These are phyloP conservation scores for Candida oleophila DNA, from an alignment of 805 yeast species.

Conservation along the genomic window DNA sequence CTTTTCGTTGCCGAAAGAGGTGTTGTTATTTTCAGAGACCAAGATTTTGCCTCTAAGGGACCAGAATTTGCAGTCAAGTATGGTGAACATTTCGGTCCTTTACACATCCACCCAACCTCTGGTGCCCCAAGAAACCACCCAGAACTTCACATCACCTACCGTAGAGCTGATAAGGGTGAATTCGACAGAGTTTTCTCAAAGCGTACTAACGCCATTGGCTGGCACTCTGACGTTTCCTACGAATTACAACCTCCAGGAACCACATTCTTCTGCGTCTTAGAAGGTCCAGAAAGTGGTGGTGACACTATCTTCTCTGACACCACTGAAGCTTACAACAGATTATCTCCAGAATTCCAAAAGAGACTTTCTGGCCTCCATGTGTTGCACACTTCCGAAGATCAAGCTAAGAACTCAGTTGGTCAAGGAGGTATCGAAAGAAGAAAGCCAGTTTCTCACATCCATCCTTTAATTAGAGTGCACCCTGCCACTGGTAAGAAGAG, in stretches of 20 bases:
- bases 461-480: slow-evolving; percentile 71
- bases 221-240: slow-evolving; percentile 78
- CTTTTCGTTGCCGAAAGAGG: slow-evolving; percentile 67
- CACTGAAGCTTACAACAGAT: slow-evolving; percentile 66
- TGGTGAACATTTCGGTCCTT: slow-evolving; percentile 66
- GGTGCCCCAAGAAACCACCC: slow-evolving; percentile 68
- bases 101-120: slow-evolving; percentile 72
- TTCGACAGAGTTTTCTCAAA: slow-evolving; percentile 32
- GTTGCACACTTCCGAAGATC: slow-evolving; percentile 68
- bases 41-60: slow-evolving; percentile 57
- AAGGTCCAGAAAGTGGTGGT: slow-evolving; percentile 63
- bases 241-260: slow-evolving; percentile 73
- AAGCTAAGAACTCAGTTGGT: slow-evolving; percentile 55
- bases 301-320: slow-evolving; percentile 78
- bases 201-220: slow-evolving; percentile 40
- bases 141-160: slow-evolving; percentile 61
- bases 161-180: slow-evolving; percentile 44
- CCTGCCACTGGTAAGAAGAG: slow-evolving; percentile 68
- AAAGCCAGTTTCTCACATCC: slow-evolving; percentile 58
- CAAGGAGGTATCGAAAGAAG: slow-evolving; percentile 68
- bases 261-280: slow-evolving; percentile 65
- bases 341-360: slow-evolving; percentile 63
- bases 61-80: slow-evolving; percentile 50
- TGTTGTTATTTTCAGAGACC: slow-evolving; percentile 64
- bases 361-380: slow-evolving; percentile 62